phyloP scores from a whole-genome alignment of 176 grass and related monocot genomes.

The Calamus simplicifolius region DNA sequence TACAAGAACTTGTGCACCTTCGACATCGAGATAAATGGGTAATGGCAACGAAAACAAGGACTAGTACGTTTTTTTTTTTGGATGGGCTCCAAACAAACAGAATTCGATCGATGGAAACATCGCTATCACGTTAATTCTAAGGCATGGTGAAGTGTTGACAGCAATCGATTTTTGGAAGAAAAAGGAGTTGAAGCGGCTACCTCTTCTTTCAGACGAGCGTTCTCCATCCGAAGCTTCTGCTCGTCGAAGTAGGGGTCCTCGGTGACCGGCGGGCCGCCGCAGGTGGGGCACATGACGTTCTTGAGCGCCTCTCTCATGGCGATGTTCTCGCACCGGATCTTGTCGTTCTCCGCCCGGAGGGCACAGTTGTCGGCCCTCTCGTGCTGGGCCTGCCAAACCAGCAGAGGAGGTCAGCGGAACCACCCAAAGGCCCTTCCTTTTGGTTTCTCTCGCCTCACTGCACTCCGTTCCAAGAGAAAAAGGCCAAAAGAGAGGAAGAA shows the following conservation, averaged over 20 bases:
- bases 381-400: conserved; percentile 53
- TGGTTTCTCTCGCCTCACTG: conserved; percentile 3
- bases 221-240: conserved; percentile 96
- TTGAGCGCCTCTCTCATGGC: conserved; percentile 86
- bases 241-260: conserved; percentile 91
- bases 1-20: no score
- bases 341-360: conserved; percentile 87
- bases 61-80: no score
- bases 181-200: conserved; percentile 5
- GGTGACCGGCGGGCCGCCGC: conserved; percentile 55
- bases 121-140: no score
- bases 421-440: conserved; percentile 7
- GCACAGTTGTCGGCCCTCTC: conserved; percentile 88
- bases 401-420: background rate
- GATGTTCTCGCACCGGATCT: conserved; percentile 97
- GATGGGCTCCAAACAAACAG: no score
- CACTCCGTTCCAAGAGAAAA: conserved; percentile 18
- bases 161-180: no score
- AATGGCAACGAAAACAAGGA: no score
- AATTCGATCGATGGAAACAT: no score
- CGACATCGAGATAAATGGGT: no score
- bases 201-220: conserved; percentile 85
- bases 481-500: background rate
- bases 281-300: conserved; percentile 82
- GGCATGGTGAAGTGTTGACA: no score